These are phyloP conservation scores for Acidomyces sp. DNA, from an alignment of 495 filamentous ascomycete species.

Conservation along the genomic window DNA sequence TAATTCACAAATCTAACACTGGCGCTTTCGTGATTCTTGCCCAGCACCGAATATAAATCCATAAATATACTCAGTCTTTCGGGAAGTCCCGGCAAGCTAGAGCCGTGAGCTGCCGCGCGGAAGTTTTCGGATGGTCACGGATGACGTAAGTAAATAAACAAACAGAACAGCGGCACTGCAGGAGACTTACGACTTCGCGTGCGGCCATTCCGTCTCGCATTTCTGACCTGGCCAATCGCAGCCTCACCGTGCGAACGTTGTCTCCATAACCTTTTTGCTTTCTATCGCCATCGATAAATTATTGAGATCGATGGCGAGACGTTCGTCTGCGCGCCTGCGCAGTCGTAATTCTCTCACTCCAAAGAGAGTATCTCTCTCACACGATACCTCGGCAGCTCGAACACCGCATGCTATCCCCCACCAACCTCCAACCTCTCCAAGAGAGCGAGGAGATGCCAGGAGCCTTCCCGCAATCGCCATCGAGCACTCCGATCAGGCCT, in stretches of 20 bases:
- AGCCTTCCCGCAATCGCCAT: conserved; percentile 10
- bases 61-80: no score
- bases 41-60: no score
- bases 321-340: conserved; percentile 17
- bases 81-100: no score
- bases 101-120: no score
- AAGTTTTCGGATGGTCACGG: no score
- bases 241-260: background rate
- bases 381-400: conserved; percentile 7
- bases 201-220: background rate
- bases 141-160: no score
- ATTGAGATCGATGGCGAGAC: conserved; percentile 10
- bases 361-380: conserved; percentile 18
- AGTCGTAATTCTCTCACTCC: conserved; percentile 15
- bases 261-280: no score
- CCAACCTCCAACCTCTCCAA: conserved; percentile 9
- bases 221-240: background rate
- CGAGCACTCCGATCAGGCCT: conserved; percentile 6
- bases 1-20: no score
- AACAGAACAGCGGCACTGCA: no score
- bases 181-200: no score
- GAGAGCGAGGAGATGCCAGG: conserved; percentile 21
- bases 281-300: background rate
- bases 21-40: no score
- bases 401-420: conserved; percentile 14